Base-by-base conservation (phyloP, 148 eudicot species). In the Arctostaphylos glauca region DNA sequence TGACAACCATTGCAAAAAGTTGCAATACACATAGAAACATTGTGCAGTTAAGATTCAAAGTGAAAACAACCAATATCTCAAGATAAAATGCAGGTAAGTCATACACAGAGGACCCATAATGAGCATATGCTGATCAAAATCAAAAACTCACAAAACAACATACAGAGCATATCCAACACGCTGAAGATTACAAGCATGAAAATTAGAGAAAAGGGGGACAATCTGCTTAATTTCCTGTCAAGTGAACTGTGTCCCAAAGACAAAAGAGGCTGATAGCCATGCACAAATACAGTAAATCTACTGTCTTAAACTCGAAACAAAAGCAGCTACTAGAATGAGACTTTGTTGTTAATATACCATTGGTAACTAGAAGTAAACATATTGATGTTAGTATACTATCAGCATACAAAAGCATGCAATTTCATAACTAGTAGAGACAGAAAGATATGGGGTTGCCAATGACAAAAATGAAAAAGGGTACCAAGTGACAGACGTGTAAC, bases 61-160 rank as follows among this genome's bases (percentile, higher is more conserved):
- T 41, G 16, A 47, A 10, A 49, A 50, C 46, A 12, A 4, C 47
- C 31, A 67, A 23, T 9, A 67, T 6, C 49, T 60, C 13, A 48
- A 62, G 48, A 38, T 5, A 44, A 79, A 79, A 55, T n/a, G 58
- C 25, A 60, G 48, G 48, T 0, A 41, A 78, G 49, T 55, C 62
- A 41, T 77, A 8, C 50, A 78, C 54, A 59, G 31, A 23, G 23
- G 50, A 59, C 70, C n/a, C 9, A 49, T 1, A 18, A 2, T 38
- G 44, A 14, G 46, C 74, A 80, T 64, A 62, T 80, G 81, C 44
- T 80, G 23, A 58, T 46, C 12, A 71, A 60, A 60, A 60, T 60
- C 67, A 19, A 71, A 43, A 53, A 73, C 53, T 16, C 41, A 41
- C 9, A 49, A 23, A 64, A 68, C 46, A 38, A 46, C 12, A 41